Base-by-base conservation (phyloP, 2,329 filamentous ascomycete genomes). In the Monosporascus sp. region DNA sequence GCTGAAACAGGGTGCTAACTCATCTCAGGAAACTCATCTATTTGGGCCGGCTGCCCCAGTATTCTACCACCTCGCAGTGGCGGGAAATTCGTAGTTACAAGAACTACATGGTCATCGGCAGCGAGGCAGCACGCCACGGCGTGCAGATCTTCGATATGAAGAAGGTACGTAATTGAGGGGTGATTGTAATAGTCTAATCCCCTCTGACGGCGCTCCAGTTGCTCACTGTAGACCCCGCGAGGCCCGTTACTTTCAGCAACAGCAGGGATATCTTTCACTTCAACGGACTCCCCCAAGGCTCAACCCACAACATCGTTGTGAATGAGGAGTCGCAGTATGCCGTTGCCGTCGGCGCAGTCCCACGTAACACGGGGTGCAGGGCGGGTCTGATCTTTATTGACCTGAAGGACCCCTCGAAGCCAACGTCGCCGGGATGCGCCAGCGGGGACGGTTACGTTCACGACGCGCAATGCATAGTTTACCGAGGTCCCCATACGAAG, bases 121-220 rank as follows among this genome's bases (percentile, higher is more conserved):
- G 69, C 43, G 72, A 75, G 58, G 75, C 79, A 0, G 56, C 59
- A 7, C 65, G 70, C 51, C 82, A 86, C 62, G 78, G 79, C 48
- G 74, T 86, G 24, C 83, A 86, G 64, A 78, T 86, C 63, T 86
- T 86, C 58, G 82, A 86, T 63, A 74, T 85, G 73, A 79, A 71
- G 60, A 84, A 35, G 31, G 31, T 35, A 35, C 31, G 31, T 35
- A 5, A 1, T 14, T 5, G 9, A 35, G 11, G 11, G 11, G 11
- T 35, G 9, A 35, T 35, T 5, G 31, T 35, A 35, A 35, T 35
- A 35, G 31, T 35, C 31, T 14, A 35, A 35, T 35, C 5, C 9
- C 31, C 9, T 35, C 31, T 35, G 9, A 35, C 31, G 11, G 11
- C 31, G 14, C 4, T 35, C 11, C 9, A 77, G 71, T 72, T 82